Percentiles rank a stretch among this genome's conserved stretches.
Evolutionary conservation across 2,329 filamentous ascomycete genomes (phyloP).

Genomic region (Cryphonectria nitschkei): DNA sequence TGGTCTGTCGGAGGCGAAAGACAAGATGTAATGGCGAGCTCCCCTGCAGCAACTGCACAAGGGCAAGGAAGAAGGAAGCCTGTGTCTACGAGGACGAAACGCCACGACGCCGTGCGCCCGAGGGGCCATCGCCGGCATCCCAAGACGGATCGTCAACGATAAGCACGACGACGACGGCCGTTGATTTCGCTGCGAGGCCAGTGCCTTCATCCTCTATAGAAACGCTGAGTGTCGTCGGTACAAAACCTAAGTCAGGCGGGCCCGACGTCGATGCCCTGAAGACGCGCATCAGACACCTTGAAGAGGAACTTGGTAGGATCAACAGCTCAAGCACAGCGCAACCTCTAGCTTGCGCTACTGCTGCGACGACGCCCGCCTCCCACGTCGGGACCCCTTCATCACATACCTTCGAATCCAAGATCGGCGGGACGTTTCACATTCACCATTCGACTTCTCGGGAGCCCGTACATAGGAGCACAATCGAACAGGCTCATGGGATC

Average conservation of each 20-base stretch:
- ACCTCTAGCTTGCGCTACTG: conserved; percentile 21
- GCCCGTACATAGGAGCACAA: conserved; percentile 21
- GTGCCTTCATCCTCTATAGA: not conserved
- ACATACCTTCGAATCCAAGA: conserved; percentile 15
- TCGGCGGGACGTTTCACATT: conserved; percentile 52
- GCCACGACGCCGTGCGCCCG: not conserved
- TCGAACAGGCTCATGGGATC: conserved; percentile 5
- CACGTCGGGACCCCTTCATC: conserved; percentile 40
- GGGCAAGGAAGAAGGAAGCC: conserved; percentile 38
- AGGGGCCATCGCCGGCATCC: not conserved
- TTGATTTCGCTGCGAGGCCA: not conserved
- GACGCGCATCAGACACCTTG: conserved; percentile 46
- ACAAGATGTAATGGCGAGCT: conserved; percentile 46
- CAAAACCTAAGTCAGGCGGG: conserved; percentile 1
- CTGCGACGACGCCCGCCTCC: conserved; percentile 32
- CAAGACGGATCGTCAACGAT: not conserved
- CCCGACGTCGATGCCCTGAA: conserved; percentile 44
- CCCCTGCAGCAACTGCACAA: conserved; percentile 48
- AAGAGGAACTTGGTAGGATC: conserved; percentile 41
- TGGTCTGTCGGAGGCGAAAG: conserved; percentile 47
- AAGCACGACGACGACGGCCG: not conserved
- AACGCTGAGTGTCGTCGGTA: conserved; percentile 31
- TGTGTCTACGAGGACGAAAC: conserved; percentile 40
- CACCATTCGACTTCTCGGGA: conserved; percentile 40
- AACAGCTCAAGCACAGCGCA: conserved; percentile 19